phyloP scores from a whole-genome alignment of 331 rosid genomes.

The Malus hybrid region DNA sequence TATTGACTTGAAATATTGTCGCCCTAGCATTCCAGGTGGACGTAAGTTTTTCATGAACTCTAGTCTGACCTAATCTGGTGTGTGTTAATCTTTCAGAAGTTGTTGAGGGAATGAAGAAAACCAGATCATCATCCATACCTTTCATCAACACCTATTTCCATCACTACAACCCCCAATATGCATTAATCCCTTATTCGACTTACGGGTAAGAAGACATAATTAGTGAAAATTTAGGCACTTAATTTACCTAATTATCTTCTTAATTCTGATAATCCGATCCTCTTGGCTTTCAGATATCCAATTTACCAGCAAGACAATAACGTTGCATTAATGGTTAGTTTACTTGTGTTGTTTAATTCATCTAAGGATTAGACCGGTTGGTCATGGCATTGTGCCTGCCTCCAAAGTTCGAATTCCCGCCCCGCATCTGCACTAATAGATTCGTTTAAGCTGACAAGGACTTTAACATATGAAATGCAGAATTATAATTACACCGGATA shows the following conservation, averaged over 20 bases:
- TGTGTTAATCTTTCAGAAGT: neutral
- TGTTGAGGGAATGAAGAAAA: slow-evolving; percentile 28
- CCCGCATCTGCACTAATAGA: too few species aligned
- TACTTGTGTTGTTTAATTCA: neutral
- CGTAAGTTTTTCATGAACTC: too few species aligned
- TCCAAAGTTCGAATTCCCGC: too few species aligned
- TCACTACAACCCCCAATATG: slow-evolving; percentile 37
- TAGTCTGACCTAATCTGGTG: too few species aligned
- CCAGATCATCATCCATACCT: slow-evolving; percentile 36
- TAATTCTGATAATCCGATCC: neutral
- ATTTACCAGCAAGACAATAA: slow-evolving; percentile 37
- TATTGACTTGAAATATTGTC: too few species aligned
- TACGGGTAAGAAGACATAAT: slow-evolving; percentile 28
- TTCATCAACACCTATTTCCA: slow-evolving; percentile 27
- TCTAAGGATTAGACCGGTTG: too few species aligned
- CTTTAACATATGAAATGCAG: slow-evolving; percentile 15
- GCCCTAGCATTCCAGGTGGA: too few species aligned
- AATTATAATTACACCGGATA: slow-evolving; percentile 33
- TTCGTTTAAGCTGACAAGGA: too few species aligned
- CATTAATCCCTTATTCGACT: slow-evolving; percentile 17
- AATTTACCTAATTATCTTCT: slow-evolving; percentile 6
- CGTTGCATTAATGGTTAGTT: slow-evolving; percentile 39
- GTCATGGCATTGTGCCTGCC: too few species aligned
- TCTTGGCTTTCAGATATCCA: slow-evolving; percentile 42
- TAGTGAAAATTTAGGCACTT: neutral